Evolutionary conservation across 768 basidiomycete genomes (phyloP).

Genomic region (Gymnopilus junonius): DNA sequence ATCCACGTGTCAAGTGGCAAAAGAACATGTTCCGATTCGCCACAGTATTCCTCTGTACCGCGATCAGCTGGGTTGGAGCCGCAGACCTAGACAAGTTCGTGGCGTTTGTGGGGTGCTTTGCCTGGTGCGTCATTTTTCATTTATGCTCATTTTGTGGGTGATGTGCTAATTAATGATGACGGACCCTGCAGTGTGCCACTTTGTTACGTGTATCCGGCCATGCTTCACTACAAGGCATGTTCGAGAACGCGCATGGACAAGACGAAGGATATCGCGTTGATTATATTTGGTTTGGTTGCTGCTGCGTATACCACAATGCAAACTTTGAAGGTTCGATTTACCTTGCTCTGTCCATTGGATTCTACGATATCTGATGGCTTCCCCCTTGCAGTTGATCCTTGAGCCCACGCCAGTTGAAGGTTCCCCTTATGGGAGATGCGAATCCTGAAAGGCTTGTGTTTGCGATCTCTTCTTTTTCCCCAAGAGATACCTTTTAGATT

Average conservation of each 20-base stretch:
- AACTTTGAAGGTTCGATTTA: constrained; percentile 66
- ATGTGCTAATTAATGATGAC: neutral
- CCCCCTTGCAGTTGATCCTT: constrained; percentile 58
- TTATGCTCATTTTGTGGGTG: neutral
- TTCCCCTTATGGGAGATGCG: constrained; percentile 40
- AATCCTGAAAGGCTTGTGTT: constrained; percentile 6
- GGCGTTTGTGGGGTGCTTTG: constrained; percentile 89
- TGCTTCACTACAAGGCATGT: constrained; percentile 90
- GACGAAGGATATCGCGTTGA: constrained; percentile 68
- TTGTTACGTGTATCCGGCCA: constrained; percentile 92
- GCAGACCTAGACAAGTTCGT: constrained; percentile 96
- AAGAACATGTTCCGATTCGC: constrained; percentile 90
- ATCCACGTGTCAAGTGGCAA: constrained; percentile 88
- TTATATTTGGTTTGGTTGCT: constrained; percentile 74
- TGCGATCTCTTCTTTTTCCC: neutral
- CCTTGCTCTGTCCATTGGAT: neutral
- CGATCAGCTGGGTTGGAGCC: constrained; percentile 81
- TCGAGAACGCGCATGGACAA: constrained; percentile 73
- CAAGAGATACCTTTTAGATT: neutral
- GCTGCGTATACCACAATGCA: constrained; percentile 82
- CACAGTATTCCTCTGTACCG: constrained; percentile 80
- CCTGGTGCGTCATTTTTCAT: constrained; percentile 65
- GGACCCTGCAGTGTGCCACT: constrained; percentile 72
- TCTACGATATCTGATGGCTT: neutral
- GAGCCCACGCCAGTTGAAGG: constrained; percentile 44